A percentile compares a stretch with the other conserved stretches of the same genome.
Evolutionary conservation across 441 rosid species (phyloP).

Genomic region (Adansonia madagascariensis): DNA sequence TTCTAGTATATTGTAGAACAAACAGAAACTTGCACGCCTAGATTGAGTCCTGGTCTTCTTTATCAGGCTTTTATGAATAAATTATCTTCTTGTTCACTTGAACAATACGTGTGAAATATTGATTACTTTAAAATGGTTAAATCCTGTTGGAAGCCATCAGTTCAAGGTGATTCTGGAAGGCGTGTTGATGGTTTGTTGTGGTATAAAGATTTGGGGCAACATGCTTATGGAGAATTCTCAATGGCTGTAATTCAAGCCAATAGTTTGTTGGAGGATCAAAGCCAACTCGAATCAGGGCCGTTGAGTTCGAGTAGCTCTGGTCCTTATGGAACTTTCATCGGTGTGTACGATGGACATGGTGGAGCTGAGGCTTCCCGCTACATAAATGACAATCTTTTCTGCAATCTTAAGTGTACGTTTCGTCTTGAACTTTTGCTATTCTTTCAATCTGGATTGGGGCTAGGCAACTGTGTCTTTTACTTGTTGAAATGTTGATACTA

Average conservation of each 20-base stretch:
- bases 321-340: constrained; percentile 68
- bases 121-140: constrained; percentile 49
- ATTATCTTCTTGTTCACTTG: constrained; percentile 26
- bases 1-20: constrained; percentile 27
- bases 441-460: constrained; percentile 4
- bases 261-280: constrained; percentile 66
- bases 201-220: constrained; percentile 69
- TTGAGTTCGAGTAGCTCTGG: constrained; percentile 46
- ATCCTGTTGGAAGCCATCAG: constrained; percentile 66
- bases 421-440: constrained; percentile 1
- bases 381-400: constrained; percentile 59
- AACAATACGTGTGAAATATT: constrained; percentile 23
- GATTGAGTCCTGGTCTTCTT: constrained; percentile 31
- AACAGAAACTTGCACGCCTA: constrained; percentile 18
- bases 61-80: not conserved
- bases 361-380: constrained; percentile 75
- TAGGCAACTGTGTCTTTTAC: not conserved
- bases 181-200: constrained; percentile 67
- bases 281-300: constrained; percentile 86
- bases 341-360: constrained; percentile 89
- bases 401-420: constrained; percentile 65
- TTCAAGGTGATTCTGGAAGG: constrained; percentile 40
- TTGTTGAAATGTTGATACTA: no score
- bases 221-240: constrained; percentile 73
- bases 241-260: constrained; percentile 92